Evolutionary conservation across 768 basidiomycete genomes (phyloP).

Genomic region (Sporobolomyces pararoseus): DNA sequence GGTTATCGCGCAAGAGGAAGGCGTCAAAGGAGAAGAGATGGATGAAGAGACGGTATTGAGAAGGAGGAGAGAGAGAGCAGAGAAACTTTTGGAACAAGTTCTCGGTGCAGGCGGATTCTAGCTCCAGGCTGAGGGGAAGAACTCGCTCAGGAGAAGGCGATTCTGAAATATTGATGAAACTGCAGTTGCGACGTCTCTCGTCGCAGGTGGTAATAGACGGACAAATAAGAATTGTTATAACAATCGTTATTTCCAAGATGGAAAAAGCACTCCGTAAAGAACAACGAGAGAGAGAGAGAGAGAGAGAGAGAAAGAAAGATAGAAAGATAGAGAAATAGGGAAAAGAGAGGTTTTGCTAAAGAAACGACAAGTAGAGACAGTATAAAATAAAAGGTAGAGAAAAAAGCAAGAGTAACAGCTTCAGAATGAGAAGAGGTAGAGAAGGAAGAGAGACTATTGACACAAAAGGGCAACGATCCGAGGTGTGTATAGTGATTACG

Average conservation of each 20-base stretch:
- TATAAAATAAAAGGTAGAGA: background rate
- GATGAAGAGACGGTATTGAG: background rate
- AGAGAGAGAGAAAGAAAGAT: background rate
- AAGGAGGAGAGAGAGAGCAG: constrained; percentile 2
- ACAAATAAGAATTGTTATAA: too few relatives aligned
- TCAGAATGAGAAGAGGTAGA: background rate
- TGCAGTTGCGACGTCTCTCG: too few relatives aligned
- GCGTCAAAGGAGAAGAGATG: background rate
- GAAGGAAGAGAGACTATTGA: background rate
- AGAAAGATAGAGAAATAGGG: background rate
- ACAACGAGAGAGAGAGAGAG: background rate
- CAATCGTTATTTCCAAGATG: too few relatives aligned
- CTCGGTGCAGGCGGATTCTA: background rate
- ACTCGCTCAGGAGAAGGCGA: too few relatives aligned
- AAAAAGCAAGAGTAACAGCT: background rate
- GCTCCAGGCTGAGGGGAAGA: background rate
- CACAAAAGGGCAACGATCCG: background rate
- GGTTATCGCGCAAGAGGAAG: background rate
- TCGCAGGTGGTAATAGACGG: too few relatives aligned
- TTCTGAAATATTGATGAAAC: too few relatives aligned
- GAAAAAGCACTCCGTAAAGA: too few relatives aligned
- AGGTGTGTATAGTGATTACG: too few relatives aligned
- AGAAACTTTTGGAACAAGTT: background rate
- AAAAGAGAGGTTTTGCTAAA: background rate
- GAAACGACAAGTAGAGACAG: constrained; percentile 1